Conservation (phyloP, 1,284 basidiomycete species). For the Rhodofomes roseus region DNA sequence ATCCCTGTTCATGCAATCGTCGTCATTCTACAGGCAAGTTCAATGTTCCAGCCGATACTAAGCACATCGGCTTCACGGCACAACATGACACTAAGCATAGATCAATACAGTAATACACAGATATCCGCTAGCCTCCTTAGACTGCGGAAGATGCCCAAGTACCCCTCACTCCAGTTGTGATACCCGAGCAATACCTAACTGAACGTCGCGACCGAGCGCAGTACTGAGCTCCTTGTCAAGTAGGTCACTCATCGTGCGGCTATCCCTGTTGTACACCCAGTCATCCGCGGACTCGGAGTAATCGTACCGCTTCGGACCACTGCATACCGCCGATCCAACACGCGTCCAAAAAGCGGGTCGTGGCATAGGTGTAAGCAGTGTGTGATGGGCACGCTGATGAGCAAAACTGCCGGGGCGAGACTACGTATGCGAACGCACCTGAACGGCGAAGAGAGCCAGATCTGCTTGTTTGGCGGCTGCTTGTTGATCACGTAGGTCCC, state of each 20-base stretch:
- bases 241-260: conserved; percentile 57
- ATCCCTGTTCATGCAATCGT: background rate
- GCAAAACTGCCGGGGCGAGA: too few relatives aligned
- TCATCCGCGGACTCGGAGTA: conserved; percentile 50
- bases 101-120: background rate
- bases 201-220: conserved; percentile 27
- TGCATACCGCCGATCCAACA: conserved; percentile 28
- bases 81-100: background rate
- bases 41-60: too few relatives aligned
- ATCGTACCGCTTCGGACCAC: conserved; percentile 90
- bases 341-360: too few relatives aligned
- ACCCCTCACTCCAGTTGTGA: conserved; percentile 3
- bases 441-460: conserved; percentile 93
- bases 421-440: conserved; percentile 17
- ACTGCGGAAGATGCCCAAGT: background rate
- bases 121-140: background rate
- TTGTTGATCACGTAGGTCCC: conserved; percentile 99
- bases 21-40: too few relatives aligned
- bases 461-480: conserved; percentile 98
- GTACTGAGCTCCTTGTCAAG: conserved; percentile 64
- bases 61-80: background rate
- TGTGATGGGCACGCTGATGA: background rate
- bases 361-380: too few relatives aligned
- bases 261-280: conserved; percentile 81
- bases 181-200: conserved; percentile 21